These are phyloP conservation scores for Tephrocybe sp. DNA, from an alignment of 768 basidiomycete species.

Conservation along the genomic window DNA sequence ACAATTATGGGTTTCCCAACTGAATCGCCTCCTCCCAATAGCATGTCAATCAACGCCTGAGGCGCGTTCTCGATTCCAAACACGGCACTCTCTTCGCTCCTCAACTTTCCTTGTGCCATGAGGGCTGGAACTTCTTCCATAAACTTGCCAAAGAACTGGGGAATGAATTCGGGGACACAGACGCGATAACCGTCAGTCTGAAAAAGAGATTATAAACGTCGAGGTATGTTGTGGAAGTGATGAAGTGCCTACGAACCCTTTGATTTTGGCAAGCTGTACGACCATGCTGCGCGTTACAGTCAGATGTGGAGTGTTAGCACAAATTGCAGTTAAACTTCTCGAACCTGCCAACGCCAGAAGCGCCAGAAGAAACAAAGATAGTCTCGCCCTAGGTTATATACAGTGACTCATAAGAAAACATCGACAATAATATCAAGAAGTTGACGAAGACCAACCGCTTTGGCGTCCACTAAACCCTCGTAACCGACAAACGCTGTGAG, in stretches of 20 bases:
- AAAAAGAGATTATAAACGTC: too few species aligned
- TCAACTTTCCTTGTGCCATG: slow-evolving; percentile 37
- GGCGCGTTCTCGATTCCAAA: slow-evolving; percentile 36
- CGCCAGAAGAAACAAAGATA: slow-evolving; percentile 27
- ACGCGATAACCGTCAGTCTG: slow-evolving; percentile 54
- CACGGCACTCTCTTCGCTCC: slow-evolving; percentile 34
- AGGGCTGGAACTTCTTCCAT: slow-evolving; percentile 33
- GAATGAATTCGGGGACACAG: slow-evolving; percentile 30
- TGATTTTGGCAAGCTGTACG: slow-evolving; percentile 36
- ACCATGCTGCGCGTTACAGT: slow-evolving; percentile 24
- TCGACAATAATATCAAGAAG: background rate
- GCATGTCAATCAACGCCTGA: slow-evolving; percentile 22
- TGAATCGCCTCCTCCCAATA: slow-evolving; percentile 1
- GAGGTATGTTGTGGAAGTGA: background rate
- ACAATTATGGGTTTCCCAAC: slow-evolving; percentile 11
- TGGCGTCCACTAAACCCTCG: slow-evolving; percentile 25
- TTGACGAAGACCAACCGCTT: slow-evolving; percentile 24
- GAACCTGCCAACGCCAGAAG: slow-evolving; percentile 30
- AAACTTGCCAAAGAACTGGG: slow-evolving; percentile 34
- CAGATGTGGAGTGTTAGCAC: background rate
- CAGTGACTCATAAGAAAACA: background rate
- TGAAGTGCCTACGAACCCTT: slow-evolving; percentile 25
- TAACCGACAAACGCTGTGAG: slow-evolving; percentile 31
- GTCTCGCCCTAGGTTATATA: slow-evolving; percentile 27
- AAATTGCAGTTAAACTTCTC: background rate